These are phyloP conservation scores for Blastocystis sp. DNA, from an alignment of 352 stramenopile genomes.

Conservation along the genomic window DNA sequence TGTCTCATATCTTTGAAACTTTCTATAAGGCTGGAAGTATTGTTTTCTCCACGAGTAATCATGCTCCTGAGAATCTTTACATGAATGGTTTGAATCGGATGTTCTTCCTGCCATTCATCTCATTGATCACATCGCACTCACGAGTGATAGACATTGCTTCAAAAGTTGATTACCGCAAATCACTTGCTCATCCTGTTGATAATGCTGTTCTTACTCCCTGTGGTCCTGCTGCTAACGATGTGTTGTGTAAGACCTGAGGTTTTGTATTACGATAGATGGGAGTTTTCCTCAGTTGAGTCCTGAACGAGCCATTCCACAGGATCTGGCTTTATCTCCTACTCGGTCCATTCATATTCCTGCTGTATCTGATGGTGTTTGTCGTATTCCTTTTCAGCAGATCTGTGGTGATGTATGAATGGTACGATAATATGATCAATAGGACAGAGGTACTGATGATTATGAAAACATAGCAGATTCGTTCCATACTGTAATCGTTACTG, in stretches of 20 bases:
- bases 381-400: slow-evolving; percentile 2
- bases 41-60: slow-evolving; percentile 89
- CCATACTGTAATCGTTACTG: slow-evolving; percentile 50
- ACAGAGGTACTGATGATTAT: slow-evolving; percentile 54
- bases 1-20: slow-evolving; percentile 83
- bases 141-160: slow-evolving; percentile 49
- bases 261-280: neutral
- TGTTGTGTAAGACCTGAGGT: neutral
- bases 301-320: neutral
- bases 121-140: slow-evolving; percentile 73
- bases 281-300: slow-evolving; percentile 51
- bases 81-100: slow-evolving; percentile 85
- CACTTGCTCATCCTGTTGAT: slow-evolving; percentile 44
- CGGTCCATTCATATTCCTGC: slow-evolving; percentile 1
- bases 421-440: neutral
- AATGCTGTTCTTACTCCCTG: slow-evolving; percentile 43
- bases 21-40: slow-evolving; percentile 81
- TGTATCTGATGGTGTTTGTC: slow-evolving; percentile 23
- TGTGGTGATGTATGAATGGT: neutral
- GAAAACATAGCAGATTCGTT: slow-evolving; percentile 35
- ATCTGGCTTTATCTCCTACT: slow-evolving; percentile 16
- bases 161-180: slow-evolving; percentile 32
- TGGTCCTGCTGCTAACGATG: slow-evolving; percentile 11
- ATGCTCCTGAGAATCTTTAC: slow-evolving; percentile 82
- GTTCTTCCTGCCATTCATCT: slow-evolving; percentile 90